These are phyloP conservation scores for Phytopythium cucurbitacearum DNA, from an alignment of 352 stramenopile genomes.

Conservation along the genomic window DNA sequence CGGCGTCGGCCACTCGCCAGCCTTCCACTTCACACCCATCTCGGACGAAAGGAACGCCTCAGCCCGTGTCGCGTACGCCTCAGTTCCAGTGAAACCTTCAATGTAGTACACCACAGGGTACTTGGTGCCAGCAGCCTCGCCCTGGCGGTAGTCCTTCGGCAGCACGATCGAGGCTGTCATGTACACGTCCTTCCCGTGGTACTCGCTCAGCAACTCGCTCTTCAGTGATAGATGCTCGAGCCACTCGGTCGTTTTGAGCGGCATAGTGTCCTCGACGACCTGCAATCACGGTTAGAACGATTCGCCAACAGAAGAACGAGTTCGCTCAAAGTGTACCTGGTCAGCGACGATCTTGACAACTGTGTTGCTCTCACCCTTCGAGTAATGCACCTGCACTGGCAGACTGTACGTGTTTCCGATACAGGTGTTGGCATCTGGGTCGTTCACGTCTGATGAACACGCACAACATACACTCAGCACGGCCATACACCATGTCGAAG, in stretches of 20 bases:
- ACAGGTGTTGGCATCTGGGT: conserved; percentile 62
- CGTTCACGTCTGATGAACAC: conserved; percentile 35
- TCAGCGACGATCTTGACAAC: conserved; percentile 52
- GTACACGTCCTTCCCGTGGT: conserved; percentile 58
- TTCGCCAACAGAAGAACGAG: background rate
- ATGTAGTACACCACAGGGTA: conserved; percentile 77
- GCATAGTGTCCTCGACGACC: conserved; percentile 35
- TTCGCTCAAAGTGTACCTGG: conserved; percentile 15
- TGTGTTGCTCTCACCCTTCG: conserved; percentile 15
- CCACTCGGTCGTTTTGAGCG: conserved; percentile 45
- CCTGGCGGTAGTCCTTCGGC: conserved; percentile 44
- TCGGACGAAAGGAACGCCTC: conserved; percentile 57
- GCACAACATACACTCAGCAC: background rate
- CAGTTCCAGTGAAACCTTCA: conserved; percentile 69
- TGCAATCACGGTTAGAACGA: conserved; percentile 2
- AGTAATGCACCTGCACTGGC: conserved; percentile 32
- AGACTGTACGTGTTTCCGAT: conserved; percentile 63
- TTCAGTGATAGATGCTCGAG: conserved; percentile 66
- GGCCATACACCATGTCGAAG: background rate
- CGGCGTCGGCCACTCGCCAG: conserved; percentile 41
- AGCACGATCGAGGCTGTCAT: conserved; percentile 68
- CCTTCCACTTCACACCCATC: conserved; percentile 55
- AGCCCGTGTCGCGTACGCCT: conserved; percentile 57
- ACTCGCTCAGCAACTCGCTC: conserved; percentile 61
- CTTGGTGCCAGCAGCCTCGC: conserved; percentile 11